Evolutionary conservation across 768 basidiomycete genomes (phyloP).

Genomic region (Termitomyces sp.): DNA sequence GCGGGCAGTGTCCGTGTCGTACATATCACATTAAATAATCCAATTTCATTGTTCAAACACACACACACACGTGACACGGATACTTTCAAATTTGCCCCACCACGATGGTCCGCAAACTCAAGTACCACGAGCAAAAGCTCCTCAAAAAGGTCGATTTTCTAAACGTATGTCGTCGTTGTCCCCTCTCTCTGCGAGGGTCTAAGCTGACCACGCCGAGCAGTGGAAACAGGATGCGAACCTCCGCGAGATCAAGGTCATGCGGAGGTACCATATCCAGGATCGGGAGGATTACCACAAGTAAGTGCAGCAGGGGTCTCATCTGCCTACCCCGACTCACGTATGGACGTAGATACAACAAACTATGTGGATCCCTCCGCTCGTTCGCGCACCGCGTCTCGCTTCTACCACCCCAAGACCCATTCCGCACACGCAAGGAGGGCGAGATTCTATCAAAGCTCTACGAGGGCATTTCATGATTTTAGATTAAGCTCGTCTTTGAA

Average conservation of each 20-base stretch:
- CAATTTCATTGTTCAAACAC: too few relatives aligned
- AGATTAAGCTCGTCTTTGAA: too few relatives aligned
- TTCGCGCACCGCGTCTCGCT: slow-evolving; percentile 86
- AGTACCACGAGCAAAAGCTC: slow-evolving; percentile 93
- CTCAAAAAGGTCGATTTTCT: slow-evolving; percentile 97
- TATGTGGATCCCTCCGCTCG: slow-evolving; percentile 83
- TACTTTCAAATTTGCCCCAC: too few relatives aligned
- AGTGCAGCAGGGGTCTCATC: too few relatives aligned
- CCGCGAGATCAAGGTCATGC: slow-evolving; percentile 91
- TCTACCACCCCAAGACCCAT: slow-evolving; percentile 87
- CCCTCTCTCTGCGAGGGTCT: too few relatives aligned
- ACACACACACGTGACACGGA: too few relatives aligned
- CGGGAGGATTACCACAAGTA: slow-evolving; percentile 94
- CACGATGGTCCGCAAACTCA: slow-evolving; percentile 50
- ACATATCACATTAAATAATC: too few relatives aligned
- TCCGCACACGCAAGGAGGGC: slow-evolving; percentile 79
- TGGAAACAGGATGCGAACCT: slow-evolving; percentile 95
- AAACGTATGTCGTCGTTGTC: slow-evolving; percentile 46
- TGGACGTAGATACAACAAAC: slow-evolving; percentile 79
- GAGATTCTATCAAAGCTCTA: slow-evolving; percentile 93
- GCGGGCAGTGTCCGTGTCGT: too few relatives aligned
- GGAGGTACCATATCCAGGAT: slow-evolving; percentile 93
- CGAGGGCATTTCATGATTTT: too few relatives aligned
- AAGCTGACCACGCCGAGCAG: too few relatives aligned
- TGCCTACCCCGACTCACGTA: background rate